Evolutionary conservation across 2,329 filamentous ascomycete species (phyloP), one percentile per base, ranked within the genome.

Genomic region (Cordyceps tenuipes): DNA sequence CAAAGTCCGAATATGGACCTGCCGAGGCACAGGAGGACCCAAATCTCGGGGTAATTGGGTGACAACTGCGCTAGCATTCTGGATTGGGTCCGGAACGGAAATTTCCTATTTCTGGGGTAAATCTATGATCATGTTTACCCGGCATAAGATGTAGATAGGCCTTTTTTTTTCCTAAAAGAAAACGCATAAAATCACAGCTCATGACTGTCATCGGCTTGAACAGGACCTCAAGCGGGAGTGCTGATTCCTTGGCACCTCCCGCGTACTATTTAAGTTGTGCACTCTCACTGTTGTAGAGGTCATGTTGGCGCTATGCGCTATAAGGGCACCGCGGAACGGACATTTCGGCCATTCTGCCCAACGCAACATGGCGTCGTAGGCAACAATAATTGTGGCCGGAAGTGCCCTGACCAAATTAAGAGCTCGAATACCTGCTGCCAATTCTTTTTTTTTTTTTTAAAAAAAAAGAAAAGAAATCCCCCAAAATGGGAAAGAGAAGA

Each of bases 31-130:
- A 36, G 8, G 56, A 17, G 36, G 9, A 21, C n/a, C 39, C 26
- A 43, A 52, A 59, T 44, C 46, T 52, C 52, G 56, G 56, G 56
- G 56, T 59, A 59, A 59, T 59, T 59, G 56, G 56, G 21, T 13
- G 26, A 46, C 26, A 7, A 19, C 8, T 26, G 17, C 44, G 46
- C 47, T 57, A 59, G 47, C 17, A 46, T 39, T 39, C n/a, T n/a
- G 39, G 9, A 4, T 31, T 10, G 26, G 26, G 39, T 36, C 19
- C 56, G n/a, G 48, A 26, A 17, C 29, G 15, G 53, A 17, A 52
- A 21, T 23, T 52, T 13, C 12, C 3, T n/a, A 4, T 39, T 17
- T 43, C 17, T 43, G 39, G 39, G 39, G 15, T 7, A 15, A 17
- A 6, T 15, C 13, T 43, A n/a, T 43, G 15, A 43, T 43, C n/a